Evolutionary conservation across 352 stramenopile genomes (phyloP).

Genomic region (Phytopythium cucurbitacearum): DNA sequence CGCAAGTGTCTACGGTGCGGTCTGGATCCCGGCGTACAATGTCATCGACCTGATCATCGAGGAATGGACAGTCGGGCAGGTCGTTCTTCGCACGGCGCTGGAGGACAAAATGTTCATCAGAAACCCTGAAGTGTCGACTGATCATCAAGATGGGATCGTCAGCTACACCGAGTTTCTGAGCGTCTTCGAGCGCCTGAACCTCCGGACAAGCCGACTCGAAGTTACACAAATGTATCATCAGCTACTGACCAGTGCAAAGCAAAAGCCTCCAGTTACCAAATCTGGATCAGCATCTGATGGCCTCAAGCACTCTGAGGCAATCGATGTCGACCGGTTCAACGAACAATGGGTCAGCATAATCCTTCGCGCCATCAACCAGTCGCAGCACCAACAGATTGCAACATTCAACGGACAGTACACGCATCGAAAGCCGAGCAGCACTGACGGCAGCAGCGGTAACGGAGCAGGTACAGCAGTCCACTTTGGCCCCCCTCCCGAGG

Average conservation of each 20-base stretch:
- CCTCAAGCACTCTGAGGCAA: not conserved
- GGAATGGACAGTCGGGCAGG: conserved; percentile 35
- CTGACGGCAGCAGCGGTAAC: not conserved
- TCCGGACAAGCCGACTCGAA: conserved; percentile 27
- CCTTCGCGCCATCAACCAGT: conserved; percentile 26
- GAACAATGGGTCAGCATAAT: conserved; percentile 27
- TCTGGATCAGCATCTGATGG: not conserved
- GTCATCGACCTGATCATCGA: conserved; percentile 44
- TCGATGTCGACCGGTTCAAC: conserved; percentile 19
- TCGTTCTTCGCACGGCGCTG: conserved; percentile 14
- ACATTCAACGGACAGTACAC: not conserved
- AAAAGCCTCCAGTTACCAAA: not conserved
- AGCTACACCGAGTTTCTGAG: conserved; percentile 20
- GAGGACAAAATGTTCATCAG: conserved; percentile 19
- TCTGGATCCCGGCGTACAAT: conserved; percentile 50
- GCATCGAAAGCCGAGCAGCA: not conserved
- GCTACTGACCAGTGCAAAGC: conserved; percentile 13
- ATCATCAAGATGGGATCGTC: conserved; percentile 5
- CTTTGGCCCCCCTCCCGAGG: conserved; percentile 29
- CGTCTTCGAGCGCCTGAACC: conserved; percentile 24
- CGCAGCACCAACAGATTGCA: conserved; percentile 30
- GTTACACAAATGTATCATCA: conserved; percentile 28
- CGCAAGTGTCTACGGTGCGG: conserved; percentile 42
- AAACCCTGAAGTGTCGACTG: not conserved
- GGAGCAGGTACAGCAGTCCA: conserved; percentile 15